Base-by-base conservation (phyloP, 116 monocot genomes). In the Zostera marina region DNA sequence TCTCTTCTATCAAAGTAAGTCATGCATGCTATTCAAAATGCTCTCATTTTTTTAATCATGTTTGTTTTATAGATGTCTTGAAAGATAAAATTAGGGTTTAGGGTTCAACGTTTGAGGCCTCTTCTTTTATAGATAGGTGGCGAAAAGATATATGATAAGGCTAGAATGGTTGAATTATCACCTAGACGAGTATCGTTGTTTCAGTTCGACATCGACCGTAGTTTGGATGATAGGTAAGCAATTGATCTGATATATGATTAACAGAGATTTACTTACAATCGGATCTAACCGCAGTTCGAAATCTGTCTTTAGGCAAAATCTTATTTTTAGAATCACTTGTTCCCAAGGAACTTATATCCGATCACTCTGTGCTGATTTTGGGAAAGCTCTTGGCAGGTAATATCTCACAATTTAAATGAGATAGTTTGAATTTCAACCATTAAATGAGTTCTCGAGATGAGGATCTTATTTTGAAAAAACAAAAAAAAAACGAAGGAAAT, bases 291-390 rank as follows among this genome's bases (percentile, higher is more conserved):
- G n/a, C n/a, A n/a, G n/a, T n/a, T n/a, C n/a, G n/a, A n/a, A n/a
- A n/a, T 47, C 47, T 24, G 17, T 56, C 39, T 46, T 22, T 83
- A 98, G 98, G 47, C 98, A 98, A 67, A 86, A 98, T 78, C 68
- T 90, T 68, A 69, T 90, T 42, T 98, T 98, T 65, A 66, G 98
- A 73, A 86, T 98, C 11, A 83, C 64, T 53, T 98, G 98, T 74
- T 98, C 98, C 54, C 90, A 98, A 83, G 98, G 98, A 63, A 89
- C 91, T 58, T 98, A 98, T 70, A 87, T 98, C 65, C 75, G 98
- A 44, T 90, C 98, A 56, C 91, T 98, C 42, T 89, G 90, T 81
- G 90, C 90, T 42, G 98, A 98, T 72, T 73, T 98, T 58, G 98
- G 90, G 54, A 98, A 98, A 65, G 74, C 91, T 56, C 90, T 98